phyloP scores from a whole-genome alignment of 225 moss, liverwort and hornwort genomes.

The Antitrichia curtipendula region DNA sequence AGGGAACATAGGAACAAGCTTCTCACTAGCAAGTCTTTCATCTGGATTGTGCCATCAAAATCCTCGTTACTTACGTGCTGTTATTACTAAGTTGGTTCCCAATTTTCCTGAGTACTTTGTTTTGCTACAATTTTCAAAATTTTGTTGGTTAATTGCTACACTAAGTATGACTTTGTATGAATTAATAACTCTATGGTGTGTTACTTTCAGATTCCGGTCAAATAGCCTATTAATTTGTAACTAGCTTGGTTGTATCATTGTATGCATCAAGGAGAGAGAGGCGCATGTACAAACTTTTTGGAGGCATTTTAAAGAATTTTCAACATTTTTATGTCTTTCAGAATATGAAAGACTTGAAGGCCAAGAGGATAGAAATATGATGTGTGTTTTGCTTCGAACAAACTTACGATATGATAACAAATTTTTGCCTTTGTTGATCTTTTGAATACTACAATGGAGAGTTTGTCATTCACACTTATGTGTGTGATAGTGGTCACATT shows the following conservation, averaged over 20 bases:
- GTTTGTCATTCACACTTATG: slow-evolving; percentile 64
- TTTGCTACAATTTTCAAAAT: neutral
- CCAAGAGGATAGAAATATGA: slow-evolving; percentile 23
- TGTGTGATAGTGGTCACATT: slow-evolving; percentile 67
- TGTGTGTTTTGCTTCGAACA: slow-evolving; percentile 55
- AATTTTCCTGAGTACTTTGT: neutral
- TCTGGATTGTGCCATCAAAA: neutral
- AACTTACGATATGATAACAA: slow-evolving; percentile 74
- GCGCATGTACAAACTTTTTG: slow-evolving; percentile 57
- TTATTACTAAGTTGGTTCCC: neutral
- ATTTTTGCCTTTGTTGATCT: slow-evolving; percentile 69
- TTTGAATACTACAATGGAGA: slow-evolving; percentile 78
- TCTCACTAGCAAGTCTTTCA: slow-evolving; percentile 35
- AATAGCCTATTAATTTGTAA: slow-evolving; percentile 66
- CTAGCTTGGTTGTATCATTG: slow-evolving; percentile 84
- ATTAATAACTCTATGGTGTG: neutral
- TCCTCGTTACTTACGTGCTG: neutral
- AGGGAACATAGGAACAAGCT: slow-evolving; percentile 40
- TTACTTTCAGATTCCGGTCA: slow-evolving; percentile 41
- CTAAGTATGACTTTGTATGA: neutral
- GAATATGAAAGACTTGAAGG: slow-evolving; percentile 52
- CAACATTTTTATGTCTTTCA: slow-evolving; percentile 52
- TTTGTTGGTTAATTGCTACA: neutral
- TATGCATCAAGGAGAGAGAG: slow-evolving; percentile 54
- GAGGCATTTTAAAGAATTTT: slow-evolving; percentile 68